These are phyloP conservation scores for Kodamaea derodonti DNA, from an alignment of 1,139 yeast species.

Conservation along the genomic window DNA sequence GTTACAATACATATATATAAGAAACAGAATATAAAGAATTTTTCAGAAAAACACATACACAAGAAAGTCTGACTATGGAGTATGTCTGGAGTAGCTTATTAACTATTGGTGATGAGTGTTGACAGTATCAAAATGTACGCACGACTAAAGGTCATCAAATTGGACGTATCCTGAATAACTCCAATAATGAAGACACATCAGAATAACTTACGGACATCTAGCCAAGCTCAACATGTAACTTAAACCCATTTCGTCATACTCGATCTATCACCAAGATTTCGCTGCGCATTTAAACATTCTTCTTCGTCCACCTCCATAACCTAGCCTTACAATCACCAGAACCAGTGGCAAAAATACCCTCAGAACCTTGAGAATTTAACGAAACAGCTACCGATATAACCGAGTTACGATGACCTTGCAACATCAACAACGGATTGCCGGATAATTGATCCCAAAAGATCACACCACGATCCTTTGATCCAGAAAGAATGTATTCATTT, in stretches of 20 bases:
- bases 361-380: conserved; percentile 65
- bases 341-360: conserved; percentile 90
- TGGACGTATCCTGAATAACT: too few relatives aligned
- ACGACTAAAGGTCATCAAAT: too few relatives aligned
- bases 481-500: conserved; percentile 86
- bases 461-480: conserved; percentile 96
- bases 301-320: conserved; percentile 76
- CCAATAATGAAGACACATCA: too few relatives aligned
- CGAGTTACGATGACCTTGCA: conserved; percentile 95
- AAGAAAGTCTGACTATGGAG: too few relatives aligned
- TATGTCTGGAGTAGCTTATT: too few relatives aligned
- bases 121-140: too few relatives aligned
- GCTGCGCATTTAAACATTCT: too few relatives aligned
- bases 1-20: conserved; percentile 2
- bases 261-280: too few relatives aligned
- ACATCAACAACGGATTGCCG: conserved; percentile 91
- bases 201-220: too few relatives aligned
- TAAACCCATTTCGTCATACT: too few relatives aligned
- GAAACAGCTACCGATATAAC: conserved; percentile 94
- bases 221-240: too few relatives aligned
- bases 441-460: conserved; percentile 93
- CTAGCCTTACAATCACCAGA: conserved; percentile 97
- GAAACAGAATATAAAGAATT: conserved; percentile 2
- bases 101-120: too few relatives aligned
- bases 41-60: not conserved